Base-by-base conservation (phyloP, 441 rosid genomes). In the Erodium trifolium region DNA sequence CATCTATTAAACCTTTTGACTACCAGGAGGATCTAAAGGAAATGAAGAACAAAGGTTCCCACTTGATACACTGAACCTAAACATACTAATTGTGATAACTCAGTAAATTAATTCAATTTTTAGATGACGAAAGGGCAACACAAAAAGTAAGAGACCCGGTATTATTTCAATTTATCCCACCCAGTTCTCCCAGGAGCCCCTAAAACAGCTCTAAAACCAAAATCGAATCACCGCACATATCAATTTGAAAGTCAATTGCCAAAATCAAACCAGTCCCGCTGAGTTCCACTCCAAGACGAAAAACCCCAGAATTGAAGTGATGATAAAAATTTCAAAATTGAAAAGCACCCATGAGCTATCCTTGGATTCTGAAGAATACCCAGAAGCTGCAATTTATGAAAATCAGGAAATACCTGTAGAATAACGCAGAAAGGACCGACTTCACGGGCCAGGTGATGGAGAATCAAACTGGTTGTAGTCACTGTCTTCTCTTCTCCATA, bases 261-360 rank as follows among this genome's bases (percentile, higher is more conserved):
- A 16, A 55, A 55, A 16, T 18, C 11, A 55, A 9, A 17, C 23
- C 10, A 17, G 3, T 1, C 63, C 27, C 63, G 16, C 63, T 6
- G 10, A 18, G 2, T 55, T 55, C 5, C 63, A 16, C 7, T 8
- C 63, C 10, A 17, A 16, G 16, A 55, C 23, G 27, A 55, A 16
- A 55, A 55, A 6, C 62, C 23, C 10, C 62, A 55, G 62, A 55
- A 55, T 55, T 16, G 62, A 55, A 55, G 63, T 55, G 63, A 55
- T 17, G 63, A 23, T 23, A 55, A 55, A 55, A 55, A 27, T 55
- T 18, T 4, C 63, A 55, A 23, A 18, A 4, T 55, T 55, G 19
- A 9, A 8, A 55, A 16, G 63, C 63, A 55, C 63, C 29, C 27
- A 55, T 18, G 63, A 55, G 63, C 63, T 55, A 55, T 16, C 27